Conservation (phyloP, 306 rosid species). For the Dalbergia cochinchinensis region DNA sequence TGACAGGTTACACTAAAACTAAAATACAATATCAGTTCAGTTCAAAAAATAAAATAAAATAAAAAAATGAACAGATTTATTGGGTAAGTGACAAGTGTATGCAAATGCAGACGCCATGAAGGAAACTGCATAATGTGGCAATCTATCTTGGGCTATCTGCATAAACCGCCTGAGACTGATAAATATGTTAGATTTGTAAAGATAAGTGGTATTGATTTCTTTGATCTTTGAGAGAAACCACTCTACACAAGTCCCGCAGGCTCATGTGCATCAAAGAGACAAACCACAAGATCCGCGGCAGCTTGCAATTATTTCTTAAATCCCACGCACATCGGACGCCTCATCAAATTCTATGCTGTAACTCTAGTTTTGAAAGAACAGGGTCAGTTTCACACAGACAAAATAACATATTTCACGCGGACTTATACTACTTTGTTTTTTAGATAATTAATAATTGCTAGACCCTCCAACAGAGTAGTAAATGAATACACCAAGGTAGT, state of each 20-base stretch:
- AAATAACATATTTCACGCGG: too few species aligned
- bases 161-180: too few species aligned
- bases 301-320: not conserved
- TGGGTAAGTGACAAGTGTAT: not conserved
- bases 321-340: not conserved
- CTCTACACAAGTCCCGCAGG: not conserved
- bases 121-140: not conserved
- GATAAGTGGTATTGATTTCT: not conserved
- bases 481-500: too few species aligned
- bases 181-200: too few species aligned
- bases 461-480: too few species aligned
- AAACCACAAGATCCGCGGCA: not conserved
- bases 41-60: not conserved
- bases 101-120: constrained; percentile 5
- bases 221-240: not conserved
- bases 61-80: not conserved
- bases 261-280: constrained; percentile 1
- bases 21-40: too few species aligned
- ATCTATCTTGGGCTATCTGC: not conserved
- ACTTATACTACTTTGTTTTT: too few species aligned
- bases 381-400: too few species aligned
- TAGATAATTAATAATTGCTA: too few species aligned
- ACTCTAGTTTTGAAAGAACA: not conserved
- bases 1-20: too few species aligned
- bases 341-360: not conserved